Conservation (phyloP, 2,329 filamentous ascomycete genomes). For the Paracamarosporium sp. region DNA sequence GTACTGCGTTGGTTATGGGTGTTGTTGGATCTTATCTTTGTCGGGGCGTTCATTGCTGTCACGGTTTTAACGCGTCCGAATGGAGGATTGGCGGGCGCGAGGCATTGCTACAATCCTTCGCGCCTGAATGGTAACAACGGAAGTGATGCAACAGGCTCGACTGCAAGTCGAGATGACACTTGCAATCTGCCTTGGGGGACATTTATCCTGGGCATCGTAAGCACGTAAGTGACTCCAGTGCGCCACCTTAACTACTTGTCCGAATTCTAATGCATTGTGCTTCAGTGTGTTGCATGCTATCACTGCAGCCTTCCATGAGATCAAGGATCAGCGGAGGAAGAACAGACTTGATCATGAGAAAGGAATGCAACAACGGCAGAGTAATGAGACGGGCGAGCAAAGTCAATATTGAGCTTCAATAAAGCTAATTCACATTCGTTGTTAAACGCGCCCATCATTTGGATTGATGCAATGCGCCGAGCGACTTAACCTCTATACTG, state of each 20-base stretch:
- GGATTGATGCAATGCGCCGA: too few relatives aligned
- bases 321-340: constrained; percentile 30
- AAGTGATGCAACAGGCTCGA: constrained; percentile 19
- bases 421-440: too few relatives aligned
- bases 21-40: constrained; percentile 41
- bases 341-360: neutral
- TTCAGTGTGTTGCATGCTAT: constrained; percentile 49
- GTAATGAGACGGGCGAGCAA: too few relatives aligned
- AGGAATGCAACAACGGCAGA: neutral
- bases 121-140: constrained; percentile 7
- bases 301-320: constrained; percentile 52
- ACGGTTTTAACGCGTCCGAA: constrained; percentile 49
- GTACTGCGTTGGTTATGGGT: constrained; percentile 50
- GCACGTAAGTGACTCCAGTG: constrained; percentile 47
- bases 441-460: too few relatives aligned
- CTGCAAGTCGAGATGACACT: constrained; percentile 24
- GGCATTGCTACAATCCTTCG: constrained; percentile 35
- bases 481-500: too few relatives aligned
- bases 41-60: constrained; percentile 54
- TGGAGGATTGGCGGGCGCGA: constrained; percentile 41
- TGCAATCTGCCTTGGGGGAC: constrained; percentile 54
- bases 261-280: constrained; percentile 14
- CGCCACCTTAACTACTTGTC: neutral
- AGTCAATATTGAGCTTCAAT: too few relatives aligned
- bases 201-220: constrained; percentile 53